Evolutionary conservation across 176 grass and related monocot species (phyloP).

Genomic region (Lolium perenne): DNA sequence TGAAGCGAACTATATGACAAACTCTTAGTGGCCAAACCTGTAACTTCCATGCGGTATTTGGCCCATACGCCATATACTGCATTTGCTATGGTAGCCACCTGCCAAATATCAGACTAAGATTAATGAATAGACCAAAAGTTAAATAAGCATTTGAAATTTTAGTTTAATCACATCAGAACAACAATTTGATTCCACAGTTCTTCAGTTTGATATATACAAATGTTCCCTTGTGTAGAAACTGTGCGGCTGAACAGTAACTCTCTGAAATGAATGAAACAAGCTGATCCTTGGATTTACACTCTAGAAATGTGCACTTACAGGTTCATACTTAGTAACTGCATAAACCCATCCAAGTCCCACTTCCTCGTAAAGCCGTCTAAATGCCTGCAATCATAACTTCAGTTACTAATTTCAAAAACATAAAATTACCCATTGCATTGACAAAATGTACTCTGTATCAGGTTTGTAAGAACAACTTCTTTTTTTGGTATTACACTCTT

Average conservation of each 20-base stretch:
- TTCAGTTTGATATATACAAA: background rate
- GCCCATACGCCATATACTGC: conserved; percentile 86
- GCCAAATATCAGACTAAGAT: conserved; percentile 29
- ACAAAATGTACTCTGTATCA: background rate
- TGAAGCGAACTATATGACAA: background rate
- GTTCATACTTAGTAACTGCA: conserved; percentile 89
- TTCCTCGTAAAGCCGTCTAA: conserved; percentile 91
- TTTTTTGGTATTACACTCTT: conserved; percentile 13
- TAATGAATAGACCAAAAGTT: conserved; percentile 3
- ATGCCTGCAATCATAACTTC: conserved; percentile 66
- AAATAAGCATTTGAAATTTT: too few relatives aligned
- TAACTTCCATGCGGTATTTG: conserved; percentile 90
- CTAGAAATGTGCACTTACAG: conserved; percentile 69
- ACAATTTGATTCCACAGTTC: background rate
- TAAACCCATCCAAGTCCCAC: conserved; percentile 95
- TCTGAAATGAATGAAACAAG: conserved; percentile 23
- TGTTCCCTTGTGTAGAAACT: background rate
- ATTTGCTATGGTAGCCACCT: conserved; percentile 90
- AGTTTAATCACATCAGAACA: background rate
- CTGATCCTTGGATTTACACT: background rate
- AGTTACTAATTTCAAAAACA: background rate
- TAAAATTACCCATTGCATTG: conserved; percentile 9
- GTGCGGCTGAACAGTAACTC: too few relatives aligned
- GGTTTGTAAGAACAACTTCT: background rate
- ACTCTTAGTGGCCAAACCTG: conserved; percentile 52